Base-by-base conservation (phyloP, 768 basidiomycete genomes). In the Suillus bovinus region DNA sequence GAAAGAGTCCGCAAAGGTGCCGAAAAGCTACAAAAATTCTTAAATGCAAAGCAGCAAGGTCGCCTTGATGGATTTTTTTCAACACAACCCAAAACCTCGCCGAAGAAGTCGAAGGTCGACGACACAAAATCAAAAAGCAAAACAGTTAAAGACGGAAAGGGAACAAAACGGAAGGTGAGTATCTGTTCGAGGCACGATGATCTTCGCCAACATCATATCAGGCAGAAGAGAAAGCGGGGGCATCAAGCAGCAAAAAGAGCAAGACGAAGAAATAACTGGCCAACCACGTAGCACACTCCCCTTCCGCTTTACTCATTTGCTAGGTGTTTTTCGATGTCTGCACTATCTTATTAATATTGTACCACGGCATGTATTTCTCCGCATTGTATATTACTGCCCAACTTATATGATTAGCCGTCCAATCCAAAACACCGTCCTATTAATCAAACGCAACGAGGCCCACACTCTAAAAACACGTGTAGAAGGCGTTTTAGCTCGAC, bases 41-140 rank as follows among this genome's bases (percentile, higher is more conserved):
- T 98, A 56, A 88, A 85, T 58, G 85, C 88, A 38, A 99, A 98
- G 71, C 97, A 99, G 69, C 97, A 99, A 76, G 96, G 97, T 10
- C 88, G 97, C 11, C 81, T 99, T 16, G 97, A 99, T 69, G 90
- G 94, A 0, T 99, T 99, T 78, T 99, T 99, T 77, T 86, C 88
- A 1, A 85, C 87, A 13, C 87, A 90, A 69, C 76, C 85, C 2
- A 86, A 86, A 66, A 65, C 71, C 3, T 78, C 85, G 6, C 84
- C 86, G 60, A 82, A 86, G 46, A 84, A 56, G 17, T 11, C 34
- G 17, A 38, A 80, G 44, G 76, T 75, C 17, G 76, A 76, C 11
- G 67, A 70, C 0, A 69, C 63, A 16, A 80, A 81, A 64, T 77
- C 71, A 55, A 79, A 77, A 64, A 72, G 74, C 41, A 81, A 79